Evolutionary conservation across 2,329 filamentous ascomycete species (phyloP).

Genomic region (Alternaria brassicae): DNA sequence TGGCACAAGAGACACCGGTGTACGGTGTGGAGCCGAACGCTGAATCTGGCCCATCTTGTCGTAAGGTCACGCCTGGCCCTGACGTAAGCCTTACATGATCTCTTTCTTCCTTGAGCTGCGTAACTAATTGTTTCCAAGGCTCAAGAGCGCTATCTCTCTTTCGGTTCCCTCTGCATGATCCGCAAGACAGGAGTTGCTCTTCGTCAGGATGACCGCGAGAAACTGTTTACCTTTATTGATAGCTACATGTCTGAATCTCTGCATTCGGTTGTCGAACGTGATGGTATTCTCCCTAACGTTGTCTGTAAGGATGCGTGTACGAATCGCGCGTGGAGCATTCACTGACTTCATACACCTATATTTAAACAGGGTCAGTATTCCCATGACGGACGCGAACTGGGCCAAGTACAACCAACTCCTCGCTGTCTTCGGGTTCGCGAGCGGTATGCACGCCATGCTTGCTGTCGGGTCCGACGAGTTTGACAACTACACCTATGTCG

Average conservation of each 20-base stretch:
- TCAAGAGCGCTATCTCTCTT: constrained; percentile 12
- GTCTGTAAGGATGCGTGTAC: neutral
- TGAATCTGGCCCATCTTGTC: neutral
- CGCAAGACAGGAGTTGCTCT: neutral
- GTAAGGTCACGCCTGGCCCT: constrained; percentile 1
- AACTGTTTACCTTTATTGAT: constrained; percentile 15
- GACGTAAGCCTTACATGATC: neutral
- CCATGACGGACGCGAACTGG: constrained; percentile 22
- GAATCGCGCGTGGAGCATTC: neutral
- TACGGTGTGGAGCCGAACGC: neutral
- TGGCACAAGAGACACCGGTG: neutral
- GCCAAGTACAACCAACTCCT: constrained; percentile 18
- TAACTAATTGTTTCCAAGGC: constrained; percentile 11
- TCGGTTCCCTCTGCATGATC: constrained; percentile 22
- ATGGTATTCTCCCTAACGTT: constrained; percentile 17
- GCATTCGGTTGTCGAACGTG: constrained; percentile 4
- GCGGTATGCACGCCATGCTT: constrained; percentile 17
- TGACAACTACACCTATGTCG: constrained; percentile 12
- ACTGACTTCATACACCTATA: neutral
- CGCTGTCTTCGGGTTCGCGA: constrained; percentile 11
- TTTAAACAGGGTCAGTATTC: constrained; percentile 15
- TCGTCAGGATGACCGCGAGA: neutral
- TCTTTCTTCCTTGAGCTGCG: neutral
- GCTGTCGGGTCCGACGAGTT: constrained; percentile 5
- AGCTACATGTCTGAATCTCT: constrained; percentile 15